A percentile compares a stretch with the other conserved stretches of the same genome.
phyloP scores from a whole-genome alignment of 495 filamentous ascomycete genomes.

The Penicillium parvum region DNA sequence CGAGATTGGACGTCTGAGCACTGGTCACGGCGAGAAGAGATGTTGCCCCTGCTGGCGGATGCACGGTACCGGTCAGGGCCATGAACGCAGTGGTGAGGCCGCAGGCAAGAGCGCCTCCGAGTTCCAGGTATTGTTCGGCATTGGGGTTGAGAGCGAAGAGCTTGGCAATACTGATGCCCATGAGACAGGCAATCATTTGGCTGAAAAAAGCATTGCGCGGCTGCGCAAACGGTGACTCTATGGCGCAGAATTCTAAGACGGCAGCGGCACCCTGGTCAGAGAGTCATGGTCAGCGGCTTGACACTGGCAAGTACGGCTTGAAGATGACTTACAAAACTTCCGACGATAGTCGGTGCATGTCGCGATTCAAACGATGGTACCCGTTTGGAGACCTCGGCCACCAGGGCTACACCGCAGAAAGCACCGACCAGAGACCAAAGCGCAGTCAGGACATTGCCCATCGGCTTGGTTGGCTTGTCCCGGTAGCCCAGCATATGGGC shows the following conservation, averaged over 20 bases:
- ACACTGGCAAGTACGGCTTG: background rate
- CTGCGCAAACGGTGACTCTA: conserved; percentile 80
- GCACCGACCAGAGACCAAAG: conserved; percentile 43
- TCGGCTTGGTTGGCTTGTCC: conserved; percentile 18
- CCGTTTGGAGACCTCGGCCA: conserved; percentile 37
- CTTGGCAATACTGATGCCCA: conserved; percentile 66
- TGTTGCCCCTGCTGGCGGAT: conserved; percentile 87
- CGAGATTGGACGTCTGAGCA: conserved; percentile 47
- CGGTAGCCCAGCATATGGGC: conserved; percentile 42
- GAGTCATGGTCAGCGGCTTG: background rate
- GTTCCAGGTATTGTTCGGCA: conserved; percentile 49
- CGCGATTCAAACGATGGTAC: conserved; percentile 35
- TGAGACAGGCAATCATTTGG: conserved; percentile 61
- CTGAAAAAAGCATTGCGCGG: conserved; percentile 73
- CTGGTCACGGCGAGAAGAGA: conserved; percentile 72
- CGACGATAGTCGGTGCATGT: conserved; percentile 35
- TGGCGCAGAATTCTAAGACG: conserved; percentile 67
- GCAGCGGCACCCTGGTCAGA: conserved; percentile 63
- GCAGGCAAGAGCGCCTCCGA: conserved; percentile 67
- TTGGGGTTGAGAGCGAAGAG: conserved; percentile 59
- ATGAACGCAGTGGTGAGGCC: conserved; percentile 66
- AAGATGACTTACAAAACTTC: conserved; percentile 38
- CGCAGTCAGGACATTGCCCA: conserved; percentile 36
- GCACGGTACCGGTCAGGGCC: conserved; percentile 71
- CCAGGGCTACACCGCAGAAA: conserved; percentile 41